Conservation (phyloP, 2,329 filamentous ascomycete genomes). For the Pezicula carpinea region DNA sequence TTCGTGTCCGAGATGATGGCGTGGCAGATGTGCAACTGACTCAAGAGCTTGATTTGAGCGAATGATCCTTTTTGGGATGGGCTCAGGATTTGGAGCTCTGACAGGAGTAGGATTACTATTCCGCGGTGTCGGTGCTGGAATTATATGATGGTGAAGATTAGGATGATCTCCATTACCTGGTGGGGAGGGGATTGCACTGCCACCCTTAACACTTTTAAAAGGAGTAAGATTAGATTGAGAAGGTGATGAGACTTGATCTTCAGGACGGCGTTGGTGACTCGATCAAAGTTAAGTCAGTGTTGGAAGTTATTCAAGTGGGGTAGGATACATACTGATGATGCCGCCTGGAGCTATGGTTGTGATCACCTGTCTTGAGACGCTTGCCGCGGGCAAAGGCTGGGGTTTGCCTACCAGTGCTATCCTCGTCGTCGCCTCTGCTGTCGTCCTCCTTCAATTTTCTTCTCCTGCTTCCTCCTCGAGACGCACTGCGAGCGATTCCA, state of each 20-base stretch:
- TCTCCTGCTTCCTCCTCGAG: slow-evolving; percentile 49
- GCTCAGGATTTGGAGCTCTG: slow-evolving; percentile 36
- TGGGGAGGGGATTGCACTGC: slow-evolving; percentile 41
- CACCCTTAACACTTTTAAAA: slow-evolving; percentile 46
- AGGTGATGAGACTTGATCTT: slow-evolving; percentile 42
- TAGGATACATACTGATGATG: slow-evolving; percentile 58
- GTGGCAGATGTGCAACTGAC: slow-evolving; percentile 63
- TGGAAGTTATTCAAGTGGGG: background rate
- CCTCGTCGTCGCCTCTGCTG: slow-evolving; percentile 61
- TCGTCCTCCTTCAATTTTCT: slow-evolving; percentile 78
- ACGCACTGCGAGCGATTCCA: slow-evolving; percentile 36
- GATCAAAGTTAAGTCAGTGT: slow-evolving; percentile 20
- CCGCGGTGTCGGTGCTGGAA: slow-evolving; percentile 28
- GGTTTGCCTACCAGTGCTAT: slow-evolving; percentile 56
- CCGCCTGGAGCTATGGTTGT: slow-evolving; percentile 34
- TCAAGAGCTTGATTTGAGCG: slow-evolving; percentile 68
- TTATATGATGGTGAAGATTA: slow-evolving; percentile 25
- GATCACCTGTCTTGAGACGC: slow-evolving; percentile 56
- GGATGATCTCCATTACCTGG: slow-evolving; percentile 27
- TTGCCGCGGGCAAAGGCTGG: slow-evolving; percentile 53
- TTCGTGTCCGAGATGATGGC: slow-evolving; percentile 78
- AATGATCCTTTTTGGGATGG: slow-evolving; percentile 62
- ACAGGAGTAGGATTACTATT: slow-evolving; percentile 34
- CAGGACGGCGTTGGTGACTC: slow-evolving; percentile 48
- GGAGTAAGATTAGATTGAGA: slow-evolving; percentile 36